Percentiles rank a stretch among this genome's conserved stretches.
Conservation (phyloP, 1,139 yeast species). For the Pneumocystis sp. region DNA sequence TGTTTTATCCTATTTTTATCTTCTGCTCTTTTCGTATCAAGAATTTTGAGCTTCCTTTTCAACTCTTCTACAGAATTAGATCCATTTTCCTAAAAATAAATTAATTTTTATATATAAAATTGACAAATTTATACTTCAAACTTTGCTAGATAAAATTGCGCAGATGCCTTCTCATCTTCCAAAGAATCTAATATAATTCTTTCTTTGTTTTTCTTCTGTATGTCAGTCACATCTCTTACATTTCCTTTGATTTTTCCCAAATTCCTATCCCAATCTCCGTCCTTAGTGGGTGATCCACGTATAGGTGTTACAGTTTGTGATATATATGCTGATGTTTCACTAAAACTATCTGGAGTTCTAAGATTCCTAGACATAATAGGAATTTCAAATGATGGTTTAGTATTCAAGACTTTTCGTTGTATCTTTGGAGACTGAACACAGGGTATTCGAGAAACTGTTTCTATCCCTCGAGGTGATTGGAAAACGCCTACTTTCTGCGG, state of each 20-base stretch:
- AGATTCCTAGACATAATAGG: not conserved
- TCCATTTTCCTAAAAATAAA: not conserved
- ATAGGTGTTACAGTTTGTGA: not conserved
- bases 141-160: not conserved
- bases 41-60: conserved; percentile 20
- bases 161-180: not conserved
- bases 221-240: not conserved
- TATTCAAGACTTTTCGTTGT: not conserved
- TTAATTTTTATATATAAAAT: not conserved
- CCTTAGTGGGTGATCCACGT: not conserved
- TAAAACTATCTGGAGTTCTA: not conserved
- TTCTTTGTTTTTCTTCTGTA: not conserved
- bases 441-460: not conserved
- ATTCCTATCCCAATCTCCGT: not conserved
- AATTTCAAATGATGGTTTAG: not conserved
- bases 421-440: not conserved
- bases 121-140: not conserved
- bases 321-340: not conserved
- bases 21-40: conserved; percentile 22
- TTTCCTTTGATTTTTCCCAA: not conserved
- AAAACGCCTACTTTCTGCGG: not conserved
- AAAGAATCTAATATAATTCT: not conserved
- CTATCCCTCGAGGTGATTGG: not conserved
- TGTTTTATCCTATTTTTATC: conserved; percentile 19
- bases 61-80: conserved; percentile 15